Percentiles rank a stretch among this genome's conserved stretches.
These are phyloP conservation scores for Flagelloscypha sp. DNA, from an alignment of 768 basidiomycete species.

Conservation along the genomic window DNA sequence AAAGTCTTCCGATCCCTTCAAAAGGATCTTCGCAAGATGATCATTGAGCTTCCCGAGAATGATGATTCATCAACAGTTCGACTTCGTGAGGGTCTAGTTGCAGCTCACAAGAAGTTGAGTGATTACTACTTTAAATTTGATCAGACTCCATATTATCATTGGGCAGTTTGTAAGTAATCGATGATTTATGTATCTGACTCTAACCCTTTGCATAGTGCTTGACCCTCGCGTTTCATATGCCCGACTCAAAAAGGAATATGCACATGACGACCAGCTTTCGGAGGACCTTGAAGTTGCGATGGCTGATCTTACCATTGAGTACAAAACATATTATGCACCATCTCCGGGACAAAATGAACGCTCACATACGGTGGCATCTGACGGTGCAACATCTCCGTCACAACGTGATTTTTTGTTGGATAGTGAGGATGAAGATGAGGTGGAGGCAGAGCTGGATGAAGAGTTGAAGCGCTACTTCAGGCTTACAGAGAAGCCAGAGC, in stretches of 20 bases:
- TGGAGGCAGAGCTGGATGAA: background rate
- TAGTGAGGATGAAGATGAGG: no score
- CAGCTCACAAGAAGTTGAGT: slow-evolving; percentile 1
- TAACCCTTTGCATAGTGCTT: slow-evolving; percentile 1
- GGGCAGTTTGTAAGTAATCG: slow-evolving; percentile 3
- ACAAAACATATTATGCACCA: background rate
- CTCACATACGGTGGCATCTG: no score
- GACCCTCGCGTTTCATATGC: slow-evolving; percentile 4
- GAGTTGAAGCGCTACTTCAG: slow-evolving; percentile 4
- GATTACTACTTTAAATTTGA: slow-evolving; percentile 8
- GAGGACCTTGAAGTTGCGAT: no score
- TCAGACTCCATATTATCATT: slow-evolving; percentile 7
- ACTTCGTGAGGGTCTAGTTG: slow-evolving; percentile 2
- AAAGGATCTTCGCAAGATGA: slow-evolving; percentile 15
- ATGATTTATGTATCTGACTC: background rate
- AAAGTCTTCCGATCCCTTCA: slow-evolving; percentile 26
- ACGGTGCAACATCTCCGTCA: no score
- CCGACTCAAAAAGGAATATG: no score
- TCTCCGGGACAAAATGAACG: background rate
- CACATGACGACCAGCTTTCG: no score
- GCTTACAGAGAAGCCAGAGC: slow-evolving; percentile 4
- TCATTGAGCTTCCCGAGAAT: slow-evolving; percentile 14
- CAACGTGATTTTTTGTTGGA: no score
- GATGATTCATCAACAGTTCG: no score
- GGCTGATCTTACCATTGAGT: background rate